phyloP scores from a whole-genome alignment of 495 filamentous ascomycete species.

The Aspergillus incahuasiensis region DNA sequence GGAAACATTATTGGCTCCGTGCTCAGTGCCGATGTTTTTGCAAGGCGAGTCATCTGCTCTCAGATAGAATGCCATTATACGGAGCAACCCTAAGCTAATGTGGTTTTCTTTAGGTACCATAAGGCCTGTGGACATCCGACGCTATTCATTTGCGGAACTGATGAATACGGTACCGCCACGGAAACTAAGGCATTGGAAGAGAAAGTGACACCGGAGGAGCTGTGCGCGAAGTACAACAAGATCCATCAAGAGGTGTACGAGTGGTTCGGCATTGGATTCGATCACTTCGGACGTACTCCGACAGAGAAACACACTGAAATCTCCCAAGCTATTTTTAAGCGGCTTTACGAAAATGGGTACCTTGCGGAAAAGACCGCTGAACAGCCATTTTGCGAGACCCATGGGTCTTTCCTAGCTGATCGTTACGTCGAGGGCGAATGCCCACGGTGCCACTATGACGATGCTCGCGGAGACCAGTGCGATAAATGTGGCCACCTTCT shows the following conservation, averaged over 20 bases:
- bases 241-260: constrained; percentile 82
- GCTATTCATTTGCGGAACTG: constrained; percentile 54
- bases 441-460: constrained; percentile 71
- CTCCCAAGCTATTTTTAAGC: constrained; percentile 77
- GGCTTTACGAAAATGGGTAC: constrained; percentile 74
- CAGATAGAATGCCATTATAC: constrained; percentile 5
- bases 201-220: constrained; percentile 62
- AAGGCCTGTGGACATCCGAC: constrained; percentile 62
- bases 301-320: constrained; percentile 80
- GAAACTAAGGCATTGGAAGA: constrained; percentile 73
- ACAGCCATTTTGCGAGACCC: constrained; percentile 83
- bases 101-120: constrained; percentile 52
- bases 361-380: constrained; percentile 69
- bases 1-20: constrained; percentile 93
- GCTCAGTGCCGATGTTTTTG: constrained; percentile 75
- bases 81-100: constrained; percentile 19
- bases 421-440: constrained; percentile 92
- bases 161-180: constrained; percentile 80
- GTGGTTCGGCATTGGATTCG: constrained; percentile 83
- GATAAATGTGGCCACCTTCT: constrained; percentile 80
- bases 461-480: constrained; percentile 82
- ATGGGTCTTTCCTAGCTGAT: constrained; percentile 83
- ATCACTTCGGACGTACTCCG: constrained; percentile 79
- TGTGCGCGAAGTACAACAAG: constrained; percentile 81
- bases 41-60: constrained; percentile 42